Evolutionary conservation across 78 protist species (phyloP), one percentile per base, ranked within the genome.

Genomic region (Dictyostelium brefeldianum): DNA sequence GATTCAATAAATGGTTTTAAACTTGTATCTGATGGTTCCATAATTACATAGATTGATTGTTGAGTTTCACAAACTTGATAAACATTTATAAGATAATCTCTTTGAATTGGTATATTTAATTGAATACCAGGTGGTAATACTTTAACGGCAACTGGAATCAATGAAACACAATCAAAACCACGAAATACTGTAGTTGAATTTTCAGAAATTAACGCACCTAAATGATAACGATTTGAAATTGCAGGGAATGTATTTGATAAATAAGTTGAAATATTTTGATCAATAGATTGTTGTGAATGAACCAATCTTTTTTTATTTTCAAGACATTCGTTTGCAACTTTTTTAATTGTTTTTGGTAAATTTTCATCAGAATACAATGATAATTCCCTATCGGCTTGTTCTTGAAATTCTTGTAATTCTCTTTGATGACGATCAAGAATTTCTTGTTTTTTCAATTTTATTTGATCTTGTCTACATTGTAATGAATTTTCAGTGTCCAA

Each of bases 351-450:
- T 1, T 9, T 17, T 5, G 93, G 93, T 10, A 62, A 51, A 3
- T 27, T 5, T 47, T 78, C 14, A 9, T 54, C 81, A 8, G 31
- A 18, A 25, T 77, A 87, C 5, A 43, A n/a, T 20, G 56, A 48
- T 31, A 87, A 4, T 47, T 87, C 84, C 1, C 15, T 65, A 14
- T 87, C 71, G 4, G 20, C 12, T 5, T 43, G 22, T 17, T 8
- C 29, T 15, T 87, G 69, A 29, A 87, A 87, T 22, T 87, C 80
- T 18, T 74, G 84, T 57, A 87, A 62, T n/a, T 87, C 93, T 10
- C 64, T 36, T 25, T 47, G 48, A 65, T 87, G 93, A 29, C 93
- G 51, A n/a, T 87, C 93, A 10, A 87, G 15, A 3, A 87, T 70
- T 57, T 31, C 59, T 22, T 22, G 15, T 31, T 18, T 25, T 10